phyloP scores from a whole-genome alignment of 2,329 filamentous ascomycete species.

The Pleoardoris graminearum region DNA sequence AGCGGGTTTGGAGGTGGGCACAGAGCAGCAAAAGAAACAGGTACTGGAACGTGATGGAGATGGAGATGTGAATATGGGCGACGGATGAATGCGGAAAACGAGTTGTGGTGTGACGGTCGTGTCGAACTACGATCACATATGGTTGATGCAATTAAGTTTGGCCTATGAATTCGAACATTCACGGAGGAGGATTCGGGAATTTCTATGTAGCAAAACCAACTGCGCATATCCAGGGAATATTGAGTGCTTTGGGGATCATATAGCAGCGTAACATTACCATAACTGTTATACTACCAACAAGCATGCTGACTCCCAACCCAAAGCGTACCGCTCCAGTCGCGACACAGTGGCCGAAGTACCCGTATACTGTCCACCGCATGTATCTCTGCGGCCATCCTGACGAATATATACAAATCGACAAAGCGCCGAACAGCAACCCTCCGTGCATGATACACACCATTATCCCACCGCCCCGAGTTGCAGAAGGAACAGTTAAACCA shows the following conservation, averaged over 20 bases:
- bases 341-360: constrained; percentile 3
- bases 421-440: not conserved
- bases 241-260: too few species aligned
- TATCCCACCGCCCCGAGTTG: not conserved
- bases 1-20: not conserved
- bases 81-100: not conserved
- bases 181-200: too few species aligned
- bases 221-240: too few species aligned
- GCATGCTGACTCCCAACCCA: not conserved
- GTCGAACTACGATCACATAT: too few species aligned
- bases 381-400: constrained; percentile 24
- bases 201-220: too few species aligned
- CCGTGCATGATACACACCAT: constrained; percentile 8
- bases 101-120: not conserved
- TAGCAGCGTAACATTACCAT: too few species aligned
- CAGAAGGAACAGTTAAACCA: not conserved
- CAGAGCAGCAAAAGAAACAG: not conserved
- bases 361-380: constrained; percentile 20
- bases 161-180: too few species aligned
- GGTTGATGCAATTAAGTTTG: too few species aligned
- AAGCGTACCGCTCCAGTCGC: not conserved
- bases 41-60: not conserved
- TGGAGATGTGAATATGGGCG: not conserved
- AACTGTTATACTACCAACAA: too few species aligned
- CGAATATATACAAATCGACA: constrained; percentile 21